Percentiles rank a stretch among this genome's conserved stretches.
Conservation (phyloP, 2,329 filamentous ascomycete genomes). For the Dendryphion nanum region DNA sequence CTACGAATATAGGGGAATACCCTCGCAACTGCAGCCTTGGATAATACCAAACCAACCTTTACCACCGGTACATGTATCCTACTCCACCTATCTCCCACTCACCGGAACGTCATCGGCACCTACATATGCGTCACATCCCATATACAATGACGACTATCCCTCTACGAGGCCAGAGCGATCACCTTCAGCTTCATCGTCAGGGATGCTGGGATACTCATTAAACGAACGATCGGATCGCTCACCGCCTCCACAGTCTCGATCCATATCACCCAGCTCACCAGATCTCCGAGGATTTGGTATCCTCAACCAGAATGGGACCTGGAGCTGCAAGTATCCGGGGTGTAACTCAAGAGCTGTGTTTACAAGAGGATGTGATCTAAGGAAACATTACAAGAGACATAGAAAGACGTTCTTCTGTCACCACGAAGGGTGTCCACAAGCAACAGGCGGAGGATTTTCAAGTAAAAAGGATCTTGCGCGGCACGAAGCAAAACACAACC, state of each 20-base stretch:
- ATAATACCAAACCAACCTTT: constrained; percentile 32
- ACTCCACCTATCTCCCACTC: constrained; percentile 35
- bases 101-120: constrained; percentile 23
- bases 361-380: constrained; percentile 59
- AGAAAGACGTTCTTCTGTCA: constrained; percentile 62
- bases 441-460: constrained; percentile 57
- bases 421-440: constrained; percentile 57
- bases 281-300: constrained; percentile 44
- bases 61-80: constrained; percentile 26
- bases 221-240: constrained; percentile 26
- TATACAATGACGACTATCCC: constrained; percentile 19
- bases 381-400: constrained; percentile 63
- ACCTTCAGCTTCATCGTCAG: constrained; percentile 32
- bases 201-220: constrained; percentile 22
- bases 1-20: constrained; percentile 28
- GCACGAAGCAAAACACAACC: constrained; percentile 63
- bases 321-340: constrained; percentile 59
- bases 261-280: constrained; percentile 39
- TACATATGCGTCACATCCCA: constrained; percentile 22
- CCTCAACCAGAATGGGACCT: constrained; percentile 49
- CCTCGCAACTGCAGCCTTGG: constrained; percentile 32
- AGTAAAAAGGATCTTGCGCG: constrained; percentile 62
- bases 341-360: constrained; percentile 60
- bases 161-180: constrained; percentile 30
- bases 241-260: constrained; percentile 34